phyloP scores from a whole-genome alignment of 176 grass and related monocot genomes.

The Avena insularis region DNA sequence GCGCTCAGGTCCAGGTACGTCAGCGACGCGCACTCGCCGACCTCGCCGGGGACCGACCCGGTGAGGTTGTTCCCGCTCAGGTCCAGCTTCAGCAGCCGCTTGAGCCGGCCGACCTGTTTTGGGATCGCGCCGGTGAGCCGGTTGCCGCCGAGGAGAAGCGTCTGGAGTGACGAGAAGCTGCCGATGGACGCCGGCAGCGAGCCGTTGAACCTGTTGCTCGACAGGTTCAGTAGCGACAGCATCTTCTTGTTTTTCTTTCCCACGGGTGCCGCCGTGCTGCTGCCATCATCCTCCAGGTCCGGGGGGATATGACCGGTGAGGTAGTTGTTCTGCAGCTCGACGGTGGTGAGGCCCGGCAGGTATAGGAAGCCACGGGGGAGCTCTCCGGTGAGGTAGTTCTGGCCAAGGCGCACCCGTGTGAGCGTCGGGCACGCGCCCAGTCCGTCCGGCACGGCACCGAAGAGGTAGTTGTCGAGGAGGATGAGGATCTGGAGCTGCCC shows the following conservation, averaged over 20 bases:
- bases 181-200: slow-evolving; percentile 63
- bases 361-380: slow-evolving; percentile 74
- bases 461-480: slow-evolving; percentile 77
- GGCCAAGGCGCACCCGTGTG: slow-evolving; percentile 62
- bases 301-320: slow-evolving; percentile 51
- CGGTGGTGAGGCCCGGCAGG: slow-evolving; percentile 62
- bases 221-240: slow-evolving; percentile 68
- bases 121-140: slow-evolving; percentile 56
- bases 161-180: slow-evolving; percentile 67
- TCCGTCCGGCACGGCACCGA: slow-evolving; percentile 64
- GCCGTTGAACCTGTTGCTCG: slow-evolving; percentile 68
- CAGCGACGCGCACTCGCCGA: slow-evolving; percentile 65
- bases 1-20: slow-evolving; percentile 80
- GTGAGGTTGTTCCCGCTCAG: slow-evolving; percentile 73
- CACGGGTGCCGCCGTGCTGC: neutral
- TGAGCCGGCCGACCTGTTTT: slow-evolving; percentile 49
- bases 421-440: slow-evolving; percentile 65
- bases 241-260: neutral
- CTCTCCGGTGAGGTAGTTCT: slow-evolving; percentile 71
- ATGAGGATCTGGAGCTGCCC: slow-evolving; percentile 75
- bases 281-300: slow-evolving; percentile 1
- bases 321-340: slow-evolving; percentile 82
- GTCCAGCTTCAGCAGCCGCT: slow-evolving; percentile 72
- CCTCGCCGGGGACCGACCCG: slow-evolving; percentile 56
- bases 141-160: slow-evolving; percentile 68